phyloP scores from a whole-genome alignment of 768 basidiomycete genomes.

The Amanita fuliginea region DNA sequence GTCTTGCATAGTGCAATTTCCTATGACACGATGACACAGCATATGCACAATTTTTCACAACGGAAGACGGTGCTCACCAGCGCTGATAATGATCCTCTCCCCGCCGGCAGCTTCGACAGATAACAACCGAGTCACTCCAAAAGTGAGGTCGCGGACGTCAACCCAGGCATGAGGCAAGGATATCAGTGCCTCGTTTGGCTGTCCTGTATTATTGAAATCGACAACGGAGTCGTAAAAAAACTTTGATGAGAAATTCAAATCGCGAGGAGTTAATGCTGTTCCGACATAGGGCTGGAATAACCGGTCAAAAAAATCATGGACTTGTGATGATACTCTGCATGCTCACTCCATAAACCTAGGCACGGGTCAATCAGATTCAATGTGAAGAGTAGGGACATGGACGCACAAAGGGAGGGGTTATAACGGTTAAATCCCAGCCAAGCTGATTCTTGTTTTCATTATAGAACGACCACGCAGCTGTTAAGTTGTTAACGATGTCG shows the following conservation, averaged over 20 bases:
- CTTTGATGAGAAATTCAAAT: slow-evolving; percentile 29
- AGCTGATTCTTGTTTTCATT: slow-evolving; percentile 14
- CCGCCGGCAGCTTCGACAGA: slow-evolving; percentile 31
- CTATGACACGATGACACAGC: slow-evolving; percentile 6
- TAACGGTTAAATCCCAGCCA: slow-evolving; percentile 38
- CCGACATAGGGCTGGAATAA: slow-evolving; percentile 24
- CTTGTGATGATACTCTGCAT: background rate
- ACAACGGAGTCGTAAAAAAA: slow-evolving; percentile 18
- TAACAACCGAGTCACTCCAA: slow-evolving; percentile 36
- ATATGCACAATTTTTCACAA: background rate
- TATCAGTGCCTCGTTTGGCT: slow-evolving; percentile 9
- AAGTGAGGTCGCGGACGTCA: slow-evolving; percentile 43
- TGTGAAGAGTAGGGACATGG: background rate
- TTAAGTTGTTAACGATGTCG: background rate
- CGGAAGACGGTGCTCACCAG: background rate
- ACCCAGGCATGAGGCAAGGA: slow-evolving; percentile 13
- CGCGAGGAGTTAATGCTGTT: slow-evolving; percentile 19
- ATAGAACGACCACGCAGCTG: slow-evolving; percentile 34
- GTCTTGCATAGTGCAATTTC: slow-evolving; percentile 22
- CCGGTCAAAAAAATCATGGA: background rate
- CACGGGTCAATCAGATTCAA: background rate
- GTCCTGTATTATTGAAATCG: slow-evolving; percentile 4
- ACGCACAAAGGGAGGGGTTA: slow-evolving; percentile 44
- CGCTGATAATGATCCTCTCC: slow-evolving; percentile 41
- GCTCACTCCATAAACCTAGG: slow-evolving; percentile 18